Conservation (phyloP, 176 grass and related monocot genomes). For the Phragmites australis region DNA sequence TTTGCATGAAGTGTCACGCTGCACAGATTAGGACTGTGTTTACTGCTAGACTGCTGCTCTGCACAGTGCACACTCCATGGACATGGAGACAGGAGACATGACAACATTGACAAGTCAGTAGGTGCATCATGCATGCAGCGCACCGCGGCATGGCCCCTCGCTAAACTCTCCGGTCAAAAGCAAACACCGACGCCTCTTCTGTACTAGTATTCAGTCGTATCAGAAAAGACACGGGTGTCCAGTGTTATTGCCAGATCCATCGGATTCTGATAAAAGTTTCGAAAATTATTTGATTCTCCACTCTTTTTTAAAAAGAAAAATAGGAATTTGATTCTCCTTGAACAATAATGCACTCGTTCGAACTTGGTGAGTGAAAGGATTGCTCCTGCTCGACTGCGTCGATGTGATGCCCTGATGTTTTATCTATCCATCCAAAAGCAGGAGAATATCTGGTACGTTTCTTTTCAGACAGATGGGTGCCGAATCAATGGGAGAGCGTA, state of each 20-base stretch:
- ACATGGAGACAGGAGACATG: slow-evolving; percentile 6
- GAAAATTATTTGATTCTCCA: neutral
- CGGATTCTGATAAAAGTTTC: slow-evolving; percentile 35
- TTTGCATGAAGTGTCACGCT: slow-evolving; percentile 17
- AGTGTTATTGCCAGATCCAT: slow-evolving; percentile 38
- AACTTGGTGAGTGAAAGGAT: neutral
- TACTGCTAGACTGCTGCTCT: neutral
- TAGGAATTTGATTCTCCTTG: neutral
- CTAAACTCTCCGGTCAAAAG: slow-evolving; percentile 48
- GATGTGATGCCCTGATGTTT: slow-evolving; percentile 36
- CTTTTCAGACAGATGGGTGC: slow-evolving; percentile 1
- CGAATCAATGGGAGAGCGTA: neutral
- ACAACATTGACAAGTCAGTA: slow-evolving; percentile 19
- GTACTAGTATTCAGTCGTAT: slow-evolving; percentile 2
- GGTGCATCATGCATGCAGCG: neutral
- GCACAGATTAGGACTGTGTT: neutral
- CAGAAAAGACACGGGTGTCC: slow-evolving; percentile 40
- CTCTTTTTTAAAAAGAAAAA: neutral
- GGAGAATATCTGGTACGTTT: slow-evolving; percentile 65
- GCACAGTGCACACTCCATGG: neutral
- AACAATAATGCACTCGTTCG: slow-evolving; percentile 35
- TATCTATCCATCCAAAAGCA: slow-evolving; percentile 40
- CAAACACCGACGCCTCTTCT: neutral
- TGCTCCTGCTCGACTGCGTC: neutral
- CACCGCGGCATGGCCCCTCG: neutral